Conservation (phyloP, 2,329 filamentous ascomycete genomes). For the Pseudophaeomoniella oleicola region DNA sequence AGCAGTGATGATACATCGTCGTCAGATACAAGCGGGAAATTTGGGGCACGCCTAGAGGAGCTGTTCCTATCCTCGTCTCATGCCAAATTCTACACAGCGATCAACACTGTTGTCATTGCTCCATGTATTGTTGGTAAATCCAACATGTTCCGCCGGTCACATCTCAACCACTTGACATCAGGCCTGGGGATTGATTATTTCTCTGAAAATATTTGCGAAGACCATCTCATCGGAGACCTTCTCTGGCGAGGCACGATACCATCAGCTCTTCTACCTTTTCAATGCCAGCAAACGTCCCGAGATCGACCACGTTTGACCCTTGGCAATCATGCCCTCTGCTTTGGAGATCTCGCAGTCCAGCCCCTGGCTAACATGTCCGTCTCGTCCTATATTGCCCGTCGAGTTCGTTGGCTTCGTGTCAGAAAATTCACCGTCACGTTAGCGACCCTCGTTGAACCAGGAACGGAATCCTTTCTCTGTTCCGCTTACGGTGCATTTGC, state of each 20-base stretch:
- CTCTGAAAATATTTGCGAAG: conserved; percentile 91
- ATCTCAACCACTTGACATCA: conserved; percentile 59
- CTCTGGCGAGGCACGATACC: conserved; percentile 61
- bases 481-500: conserved; percentile 68
- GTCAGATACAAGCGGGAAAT: conserved; percentile 1
- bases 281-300: not conserved
- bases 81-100: conserved; percentile 94
- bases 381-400: conserved; percentile 59
- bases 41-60: conserved; percentile 76
- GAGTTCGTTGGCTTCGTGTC: conserved; percentile 81
- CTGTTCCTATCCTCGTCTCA: conserved; percentile 88
- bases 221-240: conserved; percentile 85
- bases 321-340: conserved; percentile 69
- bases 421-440: conserved; percentile 84
- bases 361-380: conserved; percentile 75
- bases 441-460: conserved; percentile 84
- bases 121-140: conserved; percentile 94
- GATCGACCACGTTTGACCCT: conserved; percentile 13
- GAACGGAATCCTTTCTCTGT: conserved; percentile 77
- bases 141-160: conserved; percentile 93
- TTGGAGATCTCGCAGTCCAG: conserved; percentile 78
- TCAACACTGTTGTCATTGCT: conserved; percentile 81
- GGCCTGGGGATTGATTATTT: conserved; percentile 73
- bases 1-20: not conserved
- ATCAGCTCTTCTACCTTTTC: not conserved